Percentiles rank a stretch among this genome's conserved stretches.
Conservation (phyloP, 257 asterid species). For the Capsicum rhomboideum region DNA sequence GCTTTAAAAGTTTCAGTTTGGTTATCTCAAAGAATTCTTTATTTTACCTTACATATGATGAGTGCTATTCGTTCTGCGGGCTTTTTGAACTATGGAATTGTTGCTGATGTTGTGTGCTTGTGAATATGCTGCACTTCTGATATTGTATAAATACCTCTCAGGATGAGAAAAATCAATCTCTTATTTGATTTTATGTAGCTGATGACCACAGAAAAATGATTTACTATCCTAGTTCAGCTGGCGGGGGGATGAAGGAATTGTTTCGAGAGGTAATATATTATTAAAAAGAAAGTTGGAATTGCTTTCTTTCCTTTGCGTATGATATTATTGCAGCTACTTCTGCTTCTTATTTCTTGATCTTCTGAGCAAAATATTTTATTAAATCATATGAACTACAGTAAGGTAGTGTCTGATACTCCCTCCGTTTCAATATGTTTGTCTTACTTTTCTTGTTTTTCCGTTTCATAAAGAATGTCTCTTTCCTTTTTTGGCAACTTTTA, state of each 20-base stretch:
- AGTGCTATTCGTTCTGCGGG: background rate
- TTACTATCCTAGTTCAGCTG: constrained; percentile 97
- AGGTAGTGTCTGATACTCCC: background rate
- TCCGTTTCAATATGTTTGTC: too few species aligned
- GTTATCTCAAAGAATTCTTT: background rate
- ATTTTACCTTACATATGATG: background rate
- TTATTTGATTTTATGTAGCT: constrained; percentile 44
- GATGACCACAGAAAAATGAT: constrained; percentile 93
- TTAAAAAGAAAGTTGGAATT: background rate
- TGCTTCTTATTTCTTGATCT: background rate
- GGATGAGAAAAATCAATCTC: constrained; percentile 4
- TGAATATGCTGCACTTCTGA: background rate
- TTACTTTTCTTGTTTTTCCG: too few species aligned
- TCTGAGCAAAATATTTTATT: background rate
- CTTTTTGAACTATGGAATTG: background rate
- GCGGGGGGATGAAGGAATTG: constrained; percentile 89
- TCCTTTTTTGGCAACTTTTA: too few species aligned
- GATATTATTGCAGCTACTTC: background rate
- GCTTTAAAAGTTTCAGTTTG: background rate
- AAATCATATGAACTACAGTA: background rate
- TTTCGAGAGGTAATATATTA: constrained; percentile 66
- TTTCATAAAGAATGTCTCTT: too few species aligned
- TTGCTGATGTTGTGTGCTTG: background rate
- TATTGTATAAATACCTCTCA: background rate
- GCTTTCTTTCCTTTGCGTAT: background rate